Base-by-base conservation (phyloP, 768 basidiomycete species). In the Holtermanniella nyarrowii region DNA sequence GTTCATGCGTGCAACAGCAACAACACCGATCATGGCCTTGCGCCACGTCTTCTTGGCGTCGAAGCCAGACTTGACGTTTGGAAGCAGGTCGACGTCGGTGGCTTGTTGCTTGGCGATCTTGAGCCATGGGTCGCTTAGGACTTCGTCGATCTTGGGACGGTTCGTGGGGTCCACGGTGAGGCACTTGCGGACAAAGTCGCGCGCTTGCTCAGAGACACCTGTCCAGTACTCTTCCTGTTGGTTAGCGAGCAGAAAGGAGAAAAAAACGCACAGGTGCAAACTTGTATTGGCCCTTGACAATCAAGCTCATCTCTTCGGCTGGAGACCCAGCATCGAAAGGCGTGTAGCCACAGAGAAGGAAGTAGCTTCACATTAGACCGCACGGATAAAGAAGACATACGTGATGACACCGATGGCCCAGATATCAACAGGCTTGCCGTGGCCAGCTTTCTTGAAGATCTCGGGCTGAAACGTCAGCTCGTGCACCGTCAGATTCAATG, bases 401-500 rank as follows among this genome's bases (percentile, higher is more conserved):
- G 93, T 86, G 71, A 99, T 91, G 45, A 99, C 93, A 37, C 93
- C 93, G 81, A 97, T 91, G 0, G 93, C 90, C 91, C 89, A 91
- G 50, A 93, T 74, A 63, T 93, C 93, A 16, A 95, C 91, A 7
- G 91, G 90, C 73, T 87, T 95, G 40, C 85, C 81, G 62, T 99
- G 93, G 3, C 93, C 93, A 50, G 82, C 85, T 86, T 88, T 89
- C 70, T 83, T 81, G 77, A 93, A 93, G 56, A 95, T 93, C 71
- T 99, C 91, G 0, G 91, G 91, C 2, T 93, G 87, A 85, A 88
- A 90, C 10, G 16, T 20, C 26, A 12, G 26, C 23, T 18, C 16
- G 18, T 18, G 42, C 20, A n/a, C 18, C 22, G 42, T 7, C n/a
- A 44, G 11, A 18, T 7, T 53, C 47, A 56, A 47, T 18, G 12